A percentile compares a stretch with the other conserved stretches of the same genome.
Conservation (phyloP, 306 rosid genomes). For the Senna tora region DNA sequence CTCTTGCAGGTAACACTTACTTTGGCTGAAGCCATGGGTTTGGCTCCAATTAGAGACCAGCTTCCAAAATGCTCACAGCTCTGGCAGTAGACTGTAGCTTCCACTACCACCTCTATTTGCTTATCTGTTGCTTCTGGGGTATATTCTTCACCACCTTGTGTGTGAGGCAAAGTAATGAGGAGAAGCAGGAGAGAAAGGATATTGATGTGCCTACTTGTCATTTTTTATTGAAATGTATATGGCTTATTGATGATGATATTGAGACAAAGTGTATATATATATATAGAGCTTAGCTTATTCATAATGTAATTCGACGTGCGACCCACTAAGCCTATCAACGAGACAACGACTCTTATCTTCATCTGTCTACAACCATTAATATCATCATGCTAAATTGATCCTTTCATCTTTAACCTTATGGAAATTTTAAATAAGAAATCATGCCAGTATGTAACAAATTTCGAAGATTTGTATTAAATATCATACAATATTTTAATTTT, state of each 20-base stretch:
- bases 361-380: not conserved
- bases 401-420: not conserved
- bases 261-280: conserved; percentile 37
- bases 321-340: conserved; percentile 49
- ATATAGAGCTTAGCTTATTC: not conserved
- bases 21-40: conserved; percentile 70
- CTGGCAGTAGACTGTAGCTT: conserved; percentile 82
- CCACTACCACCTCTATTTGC: conserved; percentile 60
- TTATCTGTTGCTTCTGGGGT: conserved; percentile 36
- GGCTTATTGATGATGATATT: no score
- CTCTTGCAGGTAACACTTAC: conserved; percentile 81
- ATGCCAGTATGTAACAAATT: no score
- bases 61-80: conserved; percentile 68
- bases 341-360: conserved; percentile 34
- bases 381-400: not conserved
- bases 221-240: conserved; percentile 41
- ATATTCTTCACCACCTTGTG: conserved; percentile 37
- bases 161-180: conserved; percentile 45
- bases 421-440: no score
- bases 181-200: conserved; percentile 50
- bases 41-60: conserved; percentile 73
- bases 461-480: no score
- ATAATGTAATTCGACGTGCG: conserved; percentile 55
- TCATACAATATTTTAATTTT: no score
- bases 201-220: conserved; percentile 54